Conservation (phyloP, 2,329 filamentous ascomycete species). For the Lithohypha guttulata region DNA sequence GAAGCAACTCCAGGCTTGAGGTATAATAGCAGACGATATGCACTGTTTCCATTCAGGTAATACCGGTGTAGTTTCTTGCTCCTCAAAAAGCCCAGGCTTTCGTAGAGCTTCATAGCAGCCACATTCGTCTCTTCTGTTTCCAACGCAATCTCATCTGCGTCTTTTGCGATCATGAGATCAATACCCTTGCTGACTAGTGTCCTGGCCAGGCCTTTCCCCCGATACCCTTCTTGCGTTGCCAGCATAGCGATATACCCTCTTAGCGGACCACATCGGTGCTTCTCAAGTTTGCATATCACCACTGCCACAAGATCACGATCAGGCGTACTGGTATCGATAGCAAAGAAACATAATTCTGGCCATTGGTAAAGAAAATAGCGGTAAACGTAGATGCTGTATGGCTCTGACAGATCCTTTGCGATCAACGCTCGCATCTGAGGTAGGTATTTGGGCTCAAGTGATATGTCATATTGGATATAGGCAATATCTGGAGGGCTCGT, state of each 20-base stretch:
- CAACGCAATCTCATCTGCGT: slow-evolving; percentile 88
- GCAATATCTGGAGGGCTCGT: slow-evolving; percentile 26
- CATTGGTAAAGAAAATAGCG: slow-evolving; percentile 97
- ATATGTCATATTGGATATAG: slow-evolving; percentile 50
- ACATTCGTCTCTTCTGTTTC: slow-evolving; percentile 93
- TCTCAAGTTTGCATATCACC: slow-evolving; percentile 87
- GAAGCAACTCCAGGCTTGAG: slow-evolving; percentile 51
- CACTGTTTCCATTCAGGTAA: slow-evolving; percentile 92
- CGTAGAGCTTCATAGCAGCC: slow-evolving; percentile 83
- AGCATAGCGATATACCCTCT: slow-evolving; percentile 98
- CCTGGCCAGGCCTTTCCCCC: slow-evolving; percentile 79
- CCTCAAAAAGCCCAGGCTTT: slow-evolving; percentile 78
- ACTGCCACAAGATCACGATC: slow-evolving; percentile 68
- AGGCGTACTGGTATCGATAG: slow-evolving; percentile 38
- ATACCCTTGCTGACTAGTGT: slow-evolving; percentile 81
- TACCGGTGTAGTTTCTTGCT: slow-evolving; percentile 92
- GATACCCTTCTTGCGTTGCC: slow-evolving; percentile 69
- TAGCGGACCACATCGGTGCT: slow-evolving; percentile 73
- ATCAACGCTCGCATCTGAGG: slow-evolving; percentile 85
- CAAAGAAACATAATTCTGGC: slow-evolving; percentile 95
- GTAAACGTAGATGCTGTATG: slow-evolving; percentile 98
- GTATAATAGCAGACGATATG: slow-evolving; percentile 76
- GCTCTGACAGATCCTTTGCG: slow-evolving; percentile 90
- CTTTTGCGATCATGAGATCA: slow-evolving; percentile 71
- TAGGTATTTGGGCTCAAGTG: slow-evolving; percentile 57